Evolutionary conservation across 2,329 filamentous ascomycete genomes (phyloP), one percentile per base, ranked within the genome.

Genomic region (Aspergillus sp.): DNA sequence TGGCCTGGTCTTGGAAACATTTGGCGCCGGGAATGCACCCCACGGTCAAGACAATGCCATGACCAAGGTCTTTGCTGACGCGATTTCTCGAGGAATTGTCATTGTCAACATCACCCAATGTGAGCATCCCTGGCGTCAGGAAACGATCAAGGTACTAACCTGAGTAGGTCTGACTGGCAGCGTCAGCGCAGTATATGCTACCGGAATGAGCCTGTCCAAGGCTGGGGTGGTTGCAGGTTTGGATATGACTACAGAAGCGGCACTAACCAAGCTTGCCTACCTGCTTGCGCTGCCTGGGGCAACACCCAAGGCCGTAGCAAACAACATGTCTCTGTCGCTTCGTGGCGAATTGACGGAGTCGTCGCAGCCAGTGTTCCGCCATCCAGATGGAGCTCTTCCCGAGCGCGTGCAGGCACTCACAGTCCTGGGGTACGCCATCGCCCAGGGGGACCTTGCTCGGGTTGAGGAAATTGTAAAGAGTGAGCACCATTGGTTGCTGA

Each of bases 101-200:
- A 88, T 97, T 58, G 90, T 96, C 64, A 96, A 96, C 70, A 88
- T 97, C 59, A 96, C 90, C 50, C 93, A 97, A 77, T 97, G 93
- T 80, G 83, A 88, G 65, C 62, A 70, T 60, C 71, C 76, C 64
- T 74, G 32, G 74, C n/a, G 76, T 78, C 62, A 71, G 73, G 45
- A 18, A 18, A 4, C 39, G 44, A 26, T 12, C 15, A 7, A 42
- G 5, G 12, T 18, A 22, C 38, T 38, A 5, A 53, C 75, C 77
- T 22, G 56, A 48, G 12, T 57, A 80, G 78, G 78, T 62, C 70
- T 82, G 56, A 88, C 84, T 59, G 89, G 89, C 43, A 89, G 89
- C 67, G 89, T 91, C 18, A 90, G 85, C 50, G 88, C 89, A 3
- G 81, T 91, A n/a, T 92, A 91, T 75, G 89, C 89, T 1, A 85